These are phyloP conservation scores for Diaporthe ilicicola DNA, from an alignment of 2,329 filamentous ascomycete species.

Conservation along the genomic window DNA sequence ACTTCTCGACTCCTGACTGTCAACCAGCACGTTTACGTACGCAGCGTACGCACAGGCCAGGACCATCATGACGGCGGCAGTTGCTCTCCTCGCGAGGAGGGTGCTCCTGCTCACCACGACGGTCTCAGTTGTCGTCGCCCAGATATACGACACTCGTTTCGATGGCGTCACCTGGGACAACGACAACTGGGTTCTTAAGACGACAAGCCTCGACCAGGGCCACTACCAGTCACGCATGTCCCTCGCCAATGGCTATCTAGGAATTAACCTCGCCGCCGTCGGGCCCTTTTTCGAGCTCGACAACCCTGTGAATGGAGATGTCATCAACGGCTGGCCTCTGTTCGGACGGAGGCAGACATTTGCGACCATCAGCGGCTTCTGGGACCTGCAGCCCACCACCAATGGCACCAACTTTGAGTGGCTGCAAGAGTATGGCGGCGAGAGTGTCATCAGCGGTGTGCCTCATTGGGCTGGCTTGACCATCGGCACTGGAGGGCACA, in stretches of 20 bases:
- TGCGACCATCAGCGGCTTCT: slow-evolving; percentile 74
- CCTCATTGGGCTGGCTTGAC: slow-evolving; percentile 63
- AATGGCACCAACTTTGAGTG: slow-evolving; percentile 72
- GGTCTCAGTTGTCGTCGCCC: not conserved
- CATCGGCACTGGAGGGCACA: slow-evolving; percentile 61
- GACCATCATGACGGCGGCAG: not conserved
- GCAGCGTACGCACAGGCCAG: not conserved
- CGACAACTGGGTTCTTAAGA: slow-evolving; percentile 39
- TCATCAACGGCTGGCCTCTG: slow-evolving; percentile 74
- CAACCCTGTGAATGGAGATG: slow-evolving; percentile 34
- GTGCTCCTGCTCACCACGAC: not conserved
- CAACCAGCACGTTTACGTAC: not conserved
- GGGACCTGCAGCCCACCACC: slow-evolving; percentile 64
- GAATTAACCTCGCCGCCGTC: slow-evolving; percentile 39
- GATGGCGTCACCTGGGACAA: slow-evolving; percentile 41
- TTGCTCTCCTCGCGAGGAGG: not conserved
- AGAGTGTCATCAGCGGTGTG: slow-evolving; percentile 75
- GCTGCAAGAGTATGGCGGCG: slow-evolving; percentile 66
- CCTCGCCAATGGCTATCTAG: slow-evolving; percentile 42
- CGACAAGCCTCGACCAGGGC: slow-evolving; percentile 38
- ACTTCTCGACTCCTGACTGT: not conserved
- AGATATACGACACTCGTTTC: slow-evolving; percentile 38
- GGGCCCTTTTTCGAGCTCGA: slow-evolving; percentile 42
- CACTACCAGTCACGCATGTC: slow-evolving; percentile 41
- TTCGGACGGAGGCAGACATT: slow-evolving; percentile 71